phyloP scores from a whole-genome alignment of 2,329 filamentous ascomycete species.

The Myotisia sp. region DNA sequence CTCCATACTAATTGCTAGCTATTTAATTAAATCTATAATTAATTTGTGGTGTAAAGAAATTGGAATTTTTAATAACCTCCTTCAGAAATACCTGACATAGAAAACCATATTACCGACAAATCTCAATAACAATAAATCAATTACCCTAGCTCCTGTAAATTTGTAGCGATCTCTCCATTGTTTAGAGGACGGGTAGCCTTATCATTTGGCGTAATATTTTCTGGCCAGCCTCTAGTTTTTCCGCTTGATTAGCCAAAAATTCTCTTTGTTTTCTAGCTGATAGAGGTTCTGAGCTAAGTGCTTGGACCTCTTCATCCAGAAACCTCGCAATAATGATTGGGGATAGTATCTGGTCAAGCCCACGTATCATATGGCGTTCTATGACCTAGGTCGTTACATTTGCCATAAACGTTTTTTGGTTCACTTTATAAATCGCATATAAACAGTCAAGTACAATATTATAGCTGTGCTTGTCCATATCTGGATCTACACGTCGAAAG shows the following conservation, averaged over 20 bases:
- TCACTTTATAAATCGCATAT: conserved; percentile 2
- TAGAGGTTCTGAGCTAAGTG: conserved; percentile 1
- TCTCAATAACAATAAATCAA: too few relatives aligned
- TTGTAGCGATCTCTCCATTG: too few relatives aligned
- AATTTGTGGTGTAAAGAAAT: too few relatives aligned
- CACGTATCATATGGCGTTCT: conserved; percentile 2
- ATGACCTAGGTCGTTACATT: conserved; percentile 5
- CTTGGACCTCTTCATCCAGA: background rate
- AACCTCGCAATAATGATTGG: background rate
- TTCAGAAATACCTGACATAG: too few relatives aligned
- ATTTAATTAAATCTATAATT: too few relatives aligned
- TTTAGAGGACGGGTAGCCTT: too few relatives aligned
- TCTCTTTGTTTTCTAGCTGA: conserved; percentile 3
- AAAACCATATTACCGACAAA: too few relatives aligned
- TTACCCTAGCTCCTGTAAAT: too few relatives aligned
- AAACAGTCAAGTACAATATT: conserved; percentile 3
- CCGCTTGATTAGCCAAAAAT: background rate
- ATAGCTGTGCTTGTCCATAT: conserved; percentile 6
- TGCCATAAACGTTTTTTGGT: conserved; percentile 3
- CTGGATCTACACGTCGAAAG: conserved; percentile 1
- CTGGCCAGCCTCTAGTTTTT: conserved; percentile 1
- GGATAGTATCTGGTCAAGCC: conserved; percentile 2
- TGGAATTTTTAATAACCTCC: too few relatives aligned
- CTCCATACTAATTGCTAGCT: too few relatives aligned
- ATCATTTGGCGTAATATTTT: background rate